Base-by-base conservation (phyloP, 139 green algal genomes). In the Spirogloea muscicola region DNA sequence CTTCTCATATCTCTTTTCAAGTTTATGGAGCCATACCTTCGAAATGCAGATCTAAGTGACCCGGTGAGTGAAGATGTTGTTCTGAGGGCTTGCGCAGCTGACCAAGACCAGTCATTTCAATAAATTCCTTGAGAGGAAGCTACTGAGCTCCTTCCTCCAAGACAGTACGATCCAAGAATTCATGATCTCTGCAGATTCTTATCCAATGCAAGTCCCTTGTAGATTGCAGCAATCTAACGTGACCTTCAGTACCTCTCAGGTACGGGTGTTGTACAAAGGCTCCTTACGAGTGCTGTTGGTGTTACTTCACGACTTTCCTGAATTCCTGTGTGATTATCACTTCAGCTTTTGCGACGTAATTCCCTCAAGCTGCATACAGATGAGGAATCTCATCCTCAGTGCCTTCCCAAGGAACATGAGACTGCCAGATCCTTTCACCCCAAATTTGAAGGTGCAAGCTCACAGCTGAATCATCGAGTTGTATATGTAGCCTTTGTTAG, bases 321-420 rank as follows among this genome's bases (percentile, higher is more conserved):
- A 98, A 88, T 97, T 99, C 85, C 89, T 98, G 67, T 97, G 93
- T 84, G 89, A 97, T 81, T 89, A 96, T 77, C 91, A 98, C 86
- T 91, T 96, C 70, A 82, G 85, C 71, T 90, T 99, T 34, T 97
- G 91, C 83, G 89, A 97, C 80, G 84, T 84, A 72, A 95, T 98
- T 74, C 95, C 95, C 34, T 77, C 89, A 5, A 88, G 81, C 5
- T 97, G 92, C 80, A 91, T 99, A 62, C 93, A 97, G 83, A 93
- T 98, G 91, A 88, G 95, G 62, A 99, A 99, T 87, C 84, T 99
- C 61, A 88, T 98, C 38, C 88, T 99, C 49, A 91, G 83, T 4
- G 95, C 95, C 49, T 99, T 98, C 87, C 95, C 95, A 0, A 87
- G 92, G 60, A 92, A 90, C 85, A 98, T 99, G 92, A 87, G 91